phyloP scores from a whole-genome alignment of 2,329 filamentous ascomycete species.

The Pyrenochaeta sp. region DNA sequence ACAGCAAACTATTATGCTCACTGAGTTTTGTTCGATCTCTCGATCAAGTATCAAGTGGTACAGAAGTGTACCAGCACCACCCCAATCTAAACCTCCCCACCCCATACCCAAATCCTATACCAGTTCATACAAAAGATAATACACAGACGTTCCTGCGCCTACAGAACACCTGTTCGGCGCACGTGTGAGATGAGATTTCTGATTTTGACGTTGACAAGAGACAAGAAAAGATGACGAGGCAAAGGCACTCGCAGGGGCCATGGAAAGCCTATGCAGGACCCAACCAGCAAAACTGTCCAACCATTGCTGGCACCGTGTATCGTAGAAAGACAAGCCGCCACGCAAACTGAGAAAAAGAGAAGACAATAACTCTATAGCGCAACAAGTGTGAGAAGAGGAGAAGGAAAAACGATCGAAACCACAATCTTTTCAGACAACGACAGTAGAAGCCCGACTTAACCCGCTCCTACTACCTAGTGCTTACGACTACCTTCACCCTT shows the following conservation, averaged over 20 bases:
- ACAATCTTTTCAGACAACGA: slow-evolving; percentile 15
- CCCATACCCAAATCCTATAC: slow-evolving; percentile 20
- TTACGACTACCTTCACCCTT: slow-evolving; percentile 48
- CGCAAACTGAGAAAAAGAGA: slow-evolving; percentile 12
- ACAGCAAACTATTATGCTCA: slow-evolving; percentile 19
- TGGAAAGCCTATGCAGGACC: slow-evolving; percentile 3
- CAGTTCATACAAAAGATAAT: slow-evolving; percentile 36
- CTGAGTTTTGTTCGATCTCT: slow-evolving; percentile 7
- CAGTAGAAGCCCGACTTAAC: slow-evolving; percentile 37
- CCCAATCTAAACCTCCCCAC: slow-evolving; percentile 23
- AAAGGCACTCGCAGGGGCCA: not conserved
- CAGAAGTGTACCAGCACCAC: slow-evolving; percentile 34
- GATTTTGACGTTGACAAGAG: slow-evolving; percentile 22
- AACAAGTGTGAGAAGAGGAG: slow-evolving; percentile 14
- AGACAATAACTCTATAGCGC: slow-evolving; percentile 26
- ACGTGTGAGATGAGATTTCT: slow-evolving; percentile 39
- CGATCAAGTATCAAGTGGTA: slow-evolving; percentile 13
- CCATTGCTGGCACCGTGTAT: slow-evolving; percentile 38
- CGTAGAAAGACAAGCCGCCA: slow-evolving; percentile 6
- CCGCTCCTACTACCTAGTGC: slow-evolving; percentile 37
- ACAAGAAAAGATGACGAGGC: slow-evolving; percentile 2
- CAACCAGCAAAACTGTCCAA: slow-evolving; percentile 10
- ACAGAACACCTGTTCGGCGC: slow-evolving; percentile 28
- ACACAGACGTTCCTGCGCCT: slow-evolving; percentile 43
- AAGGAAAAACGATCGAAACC: slow-evolving; percentile 12